Percentiles rank a stretch among this genome's conserved stretches.
phyloP scores from a whole-genome alignment of 1,284 basidiomycete species.

The Thecaphora thlaspeos region DNA sequence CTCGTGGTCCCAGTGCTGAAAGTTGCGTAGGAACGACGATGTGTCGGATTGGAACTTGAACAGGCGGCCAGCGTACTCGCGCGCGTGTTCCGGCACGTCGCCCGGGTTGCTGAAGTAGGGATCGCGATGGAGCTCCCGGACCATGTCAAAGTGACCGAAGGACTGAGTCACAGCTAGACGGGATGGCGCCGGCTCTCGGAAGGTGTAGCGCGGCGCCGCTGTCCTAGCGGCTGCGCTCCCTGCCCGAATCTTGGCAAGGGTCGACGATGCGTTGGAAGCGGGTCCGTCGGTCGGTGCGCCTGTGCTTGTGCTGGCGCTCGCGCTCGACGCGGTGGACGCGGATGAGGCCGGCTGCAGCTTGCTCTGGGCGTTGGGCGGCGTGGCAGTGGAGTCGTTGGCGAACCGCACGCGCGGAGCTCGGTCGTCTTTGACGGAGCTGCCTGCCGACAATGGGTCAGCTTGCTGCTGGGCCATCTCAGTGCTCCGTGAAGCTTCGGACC shows the following conservation, averaged over 20 bases:
- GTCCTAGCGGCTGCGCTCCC: too few species aligned
- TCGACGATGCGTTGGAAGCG: too few species aligned
- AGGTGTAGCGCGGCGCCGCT: constrained; percentile 3
- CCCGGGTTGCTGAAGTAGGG: constrained; percentile 63
- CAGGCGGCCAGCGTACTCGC: constrained; percentile 77
- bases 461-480: too few species aligned
- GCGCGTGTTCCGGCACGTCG: constrained; percentile 70
- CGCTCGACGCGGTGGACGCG: too few species aligned
- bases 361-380: too few species aligned
- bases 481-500: too few species aligned
- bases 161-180: constrained; percentile 61
- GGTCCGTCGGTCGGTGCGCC: too few species aligned
- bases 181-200: constrained; percentile 24
- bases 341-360: too few species aligned
- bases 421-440: too few species aligned
- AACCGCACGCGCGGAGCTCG: background rate
- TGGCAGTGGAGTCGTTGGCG: background rate
- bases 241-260: too few species aligned
- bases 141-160: constrained; percentile 64
- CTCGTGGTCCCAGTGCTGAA: constrained; percentile 42
- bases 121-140: constrained; percentile 69
- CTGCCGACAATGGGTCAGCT: too few species aligned
- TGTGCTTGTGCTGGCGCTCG: too few species aligned
- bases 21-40: constrained; percentile 51
- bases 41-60: constrained; percentile 67